A percentile compares a stretch with the other conserved stretches of the same genome.
Conservation (phyloP, 2,329 filamentous ascomycete species). For the Xylariaceae sp. region DNA sequence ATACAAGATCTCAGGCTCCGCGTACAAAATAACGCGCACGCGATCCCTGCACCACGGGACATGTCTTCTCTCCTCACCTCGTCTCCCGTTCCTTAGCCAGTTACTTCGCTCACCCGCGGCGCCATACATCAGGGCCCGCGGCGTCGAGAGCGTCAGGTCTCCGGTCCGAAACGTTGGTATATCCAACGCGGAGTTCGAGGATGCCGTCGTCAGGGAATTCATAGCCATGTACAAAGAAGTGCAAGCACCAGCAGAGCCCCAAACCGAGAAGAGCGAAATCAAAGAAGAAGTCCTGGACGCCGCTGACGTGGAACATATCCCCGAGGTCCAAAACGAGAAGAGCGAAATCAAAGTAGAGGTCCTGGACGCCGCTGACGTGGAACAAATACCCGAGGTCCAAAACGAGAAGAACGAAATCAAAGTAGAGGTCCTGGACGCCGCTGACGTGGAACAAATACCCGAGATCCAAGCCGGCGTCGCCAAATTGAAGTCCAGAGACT, state of each 20-base stretch:
- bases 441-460: conserved; percentile 42
- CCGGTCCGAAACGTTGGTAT: conserved; percentile 74
- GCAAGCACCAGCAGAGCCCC: conserved; percentile 1
- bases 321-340: background rate
- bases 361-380: no score
- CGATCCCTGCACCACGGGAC: conserved; percentile 91
- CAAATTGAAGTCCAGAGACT: conserved; percentile 62
- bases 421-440: conserved; percentile 44
- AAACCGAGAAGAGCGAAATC: background rate
- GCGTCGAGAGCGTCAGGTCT: conserved; percentile 88
- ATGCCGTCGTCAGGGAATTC: conserved; percentile 63
- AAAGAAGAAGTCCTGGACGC: no score
- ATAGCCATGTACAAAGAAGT: conserved; percentile 55
- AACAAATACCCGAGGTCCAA: no score
- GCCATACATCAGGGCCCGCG: conserved; percentile 71
- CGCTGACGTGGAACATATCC: no score
- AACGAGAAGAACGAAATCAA: conserved; percentile 18
- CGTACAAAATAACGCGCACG: conserved; percentile 82
- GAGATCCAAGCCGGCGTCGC: conserved; percentile 58
- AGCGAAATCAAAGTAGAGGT: background rate
- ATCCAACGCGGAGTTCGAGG: conserved; percentile 42
- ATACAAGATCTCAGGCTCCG: conserved; percentile 87
- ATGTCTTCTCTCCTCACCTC: conserved; percentile 73
- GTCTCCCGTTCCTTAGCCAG: conserved; percentile 63
- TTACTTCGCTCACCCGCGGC: conserved; percentile 76